These are phyloP conservation scores for Podaxis carcinomalis DNA, from an alignment of 768 basidiomycete genomes.

Conservation along the genomic window DNA sequence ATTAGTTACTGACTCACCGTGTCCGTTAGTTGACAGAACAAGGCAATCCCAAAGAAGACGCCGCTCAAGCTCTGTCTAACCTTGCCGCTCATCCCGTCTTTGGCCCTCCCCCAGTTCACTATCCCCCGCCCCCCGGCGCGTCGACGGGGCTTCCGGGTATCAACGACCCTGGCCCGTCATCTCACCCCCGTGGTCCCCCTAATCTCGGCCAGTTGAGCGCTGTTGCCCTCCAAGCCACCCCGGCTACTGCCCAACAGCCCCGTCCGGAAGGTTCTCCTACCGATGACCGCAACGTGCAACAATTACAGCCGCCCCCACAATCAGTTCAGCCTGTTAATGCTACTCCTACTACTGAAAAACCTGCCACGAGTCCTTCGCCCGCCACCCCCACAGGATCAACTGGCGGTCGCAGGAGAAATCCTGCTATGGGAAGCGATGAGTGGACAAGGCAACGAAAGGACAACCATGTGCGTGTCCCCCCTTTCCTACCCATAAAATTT, in stretches of 20 bases:
- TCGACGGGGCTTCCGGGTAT: slow-evolving; percentile 42
- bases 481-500: background rate
- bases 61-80: slow-evolving; percentile 54
- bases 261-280: slow-evolving; percentile 11
- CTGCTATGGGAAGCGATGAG: slow-evolving; percentile 70
- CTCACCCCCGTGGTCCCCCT: slow-evolving; percentile 66
- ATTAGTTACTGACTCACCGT: background rate
- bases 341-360: slow-evolving; percentile 1
- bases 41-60: slow-evolving; percentile 56
- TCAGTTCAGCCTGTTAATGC: slow-evolving; percentile 1
- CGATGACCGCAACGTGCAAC: slow-evolving; percentile 7
- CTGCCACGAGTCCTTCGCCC: slow-evolving; percentile 19
- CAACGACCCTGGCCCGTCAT: slow-evolving; percentile 68
- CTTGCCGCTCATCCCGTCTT: slow-evolving; percentile 40
- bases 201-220: slow-evolving; percentile 57
- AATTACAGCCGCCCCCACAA: slow-evolving; percentile 9
- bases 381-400: slow-evolving; percentile 23
- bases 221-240: slow-evolving; percentile 44
- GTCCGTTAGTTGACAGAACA: slow-evolving; percentile 31
- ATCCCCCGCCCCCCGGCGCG: slow-evolving; percentile 25
- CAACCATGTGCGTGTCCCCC: slow-evolving; percentile 57
- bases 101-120: slow-evolving; percentile 26
- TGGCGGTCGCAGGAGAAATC: slow-evolving; percentile 49
- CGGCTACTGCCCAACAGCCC: slow-evolving; percentile 21
- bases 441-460: slow-evolving; percentile 80